Evolutionary conservation across 2,329 filamentous ascomycete genomes (phyloP).

Genomic region (Scytalidium lignicola): DNA sequence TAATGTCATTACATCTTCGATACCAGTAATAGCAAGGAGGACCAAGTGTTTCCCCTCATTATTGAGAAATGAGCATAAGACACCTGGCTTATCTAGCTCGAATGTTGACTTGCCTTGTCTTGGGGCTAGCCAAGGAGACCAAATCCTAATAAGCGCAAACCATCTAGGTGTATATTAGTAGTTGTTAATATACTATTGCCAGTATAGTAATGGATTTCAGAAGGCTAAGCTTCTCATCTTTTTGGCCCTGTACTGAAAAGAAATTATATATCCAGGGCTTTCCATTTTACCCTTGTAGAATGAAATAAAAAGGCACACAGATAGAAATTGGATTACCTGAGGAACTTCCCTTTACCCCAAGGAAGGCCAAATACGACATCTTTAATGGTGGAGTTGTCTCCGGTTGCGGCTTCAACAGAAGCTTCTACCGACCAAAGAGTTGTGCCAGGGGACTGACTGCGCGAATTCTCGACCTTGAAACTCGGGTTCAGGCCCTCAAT

Average conservation of each 20-base stretch:
- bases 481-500: slow-evolving; percentile 53
- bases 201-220: no score
- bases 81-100: slow-evolving; percentile 67
- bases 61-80: slow-evolving; percentile 74
- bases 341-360: slow-evolving; percentile 26
- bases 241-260: not conserved
- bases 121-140: slow-evolving; percentile 83
- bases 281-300: not conserved
- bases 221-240: not conserved
- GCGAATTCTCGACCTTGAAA: slow-evolving; percentile 47
- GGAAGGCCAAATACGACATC: slow-evolving; percentile 26
- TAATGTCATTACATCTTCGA: slow-evolving; percentile 64
- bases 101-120: slow-evolving; percentile 69
- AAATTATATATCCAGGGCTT: not conserved
- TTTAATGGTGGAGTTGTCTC: slow-evolving; percentile 51
- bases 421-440: slow-evolving; percentile 65
- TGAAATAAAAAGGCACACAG: slow-evolving; percentile 39
- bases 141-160: slow-evolving; percentile 76
- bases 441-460: slow-evolving; percentile 64
- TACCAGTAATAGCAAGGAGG: slow-evolving; percentile 70
- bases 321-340: slow-evolving; percentile 32
- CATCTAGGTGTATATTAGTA: slow-evolving; percentile 45
- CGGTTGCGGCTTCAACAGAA: slow-evolving; percentile 48
- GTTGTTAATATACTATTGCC: no score
- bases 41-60: slow-evolving; percentile 69